Evolutionary conservation across 2,329 filamentous ascomycete genomes (phyloP).

Genomic region (Phaeoacremonium minimum): DNA sequence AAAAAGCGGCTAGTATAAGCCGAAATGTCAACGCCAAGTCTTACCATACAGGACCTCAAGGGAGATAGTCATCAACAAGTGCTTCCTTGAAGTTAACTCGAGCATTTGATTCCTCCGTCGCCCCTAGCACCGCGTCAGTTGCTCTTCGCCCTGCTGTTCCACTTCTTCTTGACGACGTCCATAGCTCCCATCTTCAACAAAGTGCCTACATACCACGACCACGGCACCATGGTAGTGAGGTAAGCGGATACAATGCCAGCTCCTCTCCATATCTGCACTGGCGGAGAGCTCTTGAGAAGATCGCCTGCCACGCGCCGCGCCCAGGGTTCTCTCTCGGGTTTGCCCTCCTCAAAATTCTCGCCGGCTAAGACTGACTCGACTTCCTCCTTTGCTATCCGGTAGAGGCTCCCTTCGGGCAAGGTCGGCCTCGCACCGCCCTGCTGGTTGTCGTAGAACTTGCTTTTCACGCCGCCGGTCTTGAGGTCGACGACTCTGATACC

Average conservation of each 20-base stretch:
- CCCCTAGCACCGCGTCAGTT: too few species aligned
- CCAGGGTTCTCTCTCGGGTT: neutral
- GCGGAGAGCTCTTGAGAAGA: neutral
- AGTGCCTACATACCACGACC: neutral
- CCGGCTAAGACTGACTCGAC: neutral
- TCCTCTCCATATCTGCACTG: neutral
- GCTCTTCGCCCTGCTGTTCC: too few species aligned
- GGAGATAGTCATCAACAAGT: too few species aligned
- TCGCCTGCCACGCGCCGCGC: neutral
- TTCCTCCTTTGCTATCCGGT: neutral
- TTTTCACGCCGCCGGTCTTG: constrained; percentile 24
- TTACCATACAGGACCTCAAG: too few species aligned
- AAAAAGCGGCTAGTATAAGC: too few species aligned
- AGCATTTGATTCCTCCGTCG: too few species aligned
- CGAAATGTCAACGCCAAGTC: too few species aligned
- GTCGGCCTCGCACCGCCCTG: neutral
- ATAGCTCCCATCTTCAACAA: neutral
- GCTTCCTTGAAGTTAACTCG: too few species aligned
- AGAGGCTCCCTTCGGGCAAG: neutral
- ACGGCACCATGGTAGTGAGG: neutral
- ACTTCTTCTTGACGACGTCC: neutral
- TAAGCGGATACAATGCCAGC: too few species aligned
- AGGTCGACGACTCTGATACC: constrained; percentile 26
- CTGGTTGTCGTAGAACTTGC: constrained; percentile 17
- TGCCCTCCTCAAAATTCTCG: neutral